Percentiles rank a stretch among this genome's conserved stretches.
phyloP scores from a whole-genome alignment of 805 yeast genomes.

The Lipomyces kockii region DNA sequence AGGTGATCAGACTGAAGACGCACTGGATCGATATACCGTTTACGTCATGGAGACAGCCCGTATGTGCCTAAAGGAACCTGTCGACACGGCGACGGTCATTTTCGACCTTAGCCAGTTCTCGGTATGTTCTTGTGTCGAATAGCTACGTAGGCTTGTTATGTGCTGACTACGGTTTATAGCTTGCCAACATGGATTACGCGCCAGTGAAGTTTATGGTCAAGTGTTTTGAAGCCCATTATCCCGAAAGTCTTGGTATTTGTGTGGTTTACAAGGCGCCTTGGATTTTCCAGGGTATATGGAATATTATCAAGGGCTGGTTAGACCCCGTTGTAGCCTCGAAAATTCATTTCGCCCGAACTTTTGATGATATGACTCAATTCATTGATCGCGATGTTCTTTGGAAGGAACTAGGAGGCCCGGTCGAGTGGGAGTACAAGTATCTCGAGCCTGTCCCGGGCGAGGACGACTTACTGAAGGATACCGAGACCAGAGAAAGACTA shows the following conservation, averaged over 20 bases:
- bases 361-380: conserved; percentile 67
- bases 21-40: conserved; percentile 75
- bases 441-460: conserved; percentile 62
- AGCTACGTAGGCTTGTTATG: not conserved
- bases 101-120: conserved; percentile 89
- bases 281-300: conserved; percentile 96
- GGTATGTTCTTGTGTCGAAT: conserved; percentile 34
- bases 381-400: conserved; percentile 68
- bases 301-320: conserved; percentile 86
- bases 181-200: conserved; percentile 89
- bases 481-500: conserved; percentile 53
- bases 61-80: conserved; percentile 70
- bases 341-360: conserved; percentile 76
- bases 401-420: conserved; percentile 74
- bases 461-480: conserved; percentile 55
- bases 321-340: conserved; percentile 96
- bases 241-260: conserved; percentile 85
- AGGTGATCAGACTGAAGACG: conserved; percentile 67
- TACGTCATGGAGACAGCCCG: conserved; percentile 82
- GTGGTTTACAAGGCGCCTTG: conserved; percentile 95
- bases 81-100: conserved; percentile 78
- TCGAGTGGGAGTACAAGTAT: conserved; percentile 62
- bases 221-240: conserved; percentile 95
- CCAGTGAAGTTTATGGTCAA: conserved; percentile 88
- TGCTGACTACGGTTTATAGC: conserved; percentile 11